Conservation (phyloP, 2,329 filamentous ascomycete species). For the Aspergillus sp. region DNA sequence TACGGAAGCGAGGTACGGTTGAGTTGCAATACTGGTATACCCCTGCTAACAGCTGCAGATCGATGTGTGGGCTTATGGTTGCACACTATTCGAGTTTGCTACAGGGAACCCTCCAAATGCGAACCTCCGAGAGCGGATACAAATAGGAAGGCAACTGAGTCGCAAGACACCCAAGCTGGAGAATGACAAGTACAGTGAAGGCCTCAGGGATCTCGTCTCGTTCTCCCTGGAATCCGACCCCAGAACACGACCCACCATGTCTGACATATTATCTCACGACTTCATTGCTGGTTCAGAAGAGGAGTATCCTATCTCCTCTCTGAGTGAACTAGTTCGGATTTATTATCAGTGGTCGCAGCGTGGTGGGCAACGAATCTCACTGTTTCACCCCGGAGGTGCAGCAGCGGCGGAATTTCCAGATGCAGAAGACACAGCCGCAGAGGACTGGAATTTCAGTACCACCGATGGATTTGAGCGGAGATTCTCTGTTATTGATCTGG, state of each 20-base stretch:
- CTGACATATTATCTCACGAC: slow-evolving; percentile 40
- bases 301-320: slow-evolving; percentile 38
- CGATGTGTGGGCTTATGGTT: slow-evolving; percentile 49
- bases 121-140: slow-evolving; percentile 43
- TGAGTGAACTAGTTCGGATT: slow-evolving; percentile 42
- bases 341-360: slow-evolving; percentile 47
- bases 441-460: slow-evolving; percentile 63
- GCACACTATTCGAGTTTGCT: slow-evolving; percentile 46
- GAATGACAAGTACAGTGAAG: slow-evolving; percentile 38
- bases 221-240: slow-evolving; percentile 42
- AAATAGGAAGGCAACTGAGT: slow-evolving; percentile 41
- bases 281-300: slow-evolving; percentile 41
- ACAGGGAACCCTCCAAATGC: slow-evolving; percentile 46
- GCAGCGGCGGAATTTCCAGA: slow-evolving; percentile 50
- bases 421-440: slow-evolving; percentile 36
- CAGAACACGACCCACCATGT: slow-evolving; percentile 41
- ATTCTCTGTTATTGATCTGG: slow-evolving; percentile 43
- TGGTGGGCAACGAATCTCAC: slow-evolving; percentile 48
- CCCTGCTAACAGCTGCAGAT: slow-evolving; percentile 27
- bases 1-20: slow-evolving; percentile 43
- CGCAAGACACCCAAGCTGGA: slow-evolving; percentile 39
- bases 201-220: slow-evolving; percentile 41
- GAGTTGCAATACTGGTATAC: neutral
- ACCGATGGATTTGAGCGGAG: slow-evolving; percentile 56
- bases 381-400: slow-evolving; percentile 58